Evolutionary conservation across 2,329 filamentous ascomycete species (phyloP).

Genomic region (Onygenales sp.): DNA sequence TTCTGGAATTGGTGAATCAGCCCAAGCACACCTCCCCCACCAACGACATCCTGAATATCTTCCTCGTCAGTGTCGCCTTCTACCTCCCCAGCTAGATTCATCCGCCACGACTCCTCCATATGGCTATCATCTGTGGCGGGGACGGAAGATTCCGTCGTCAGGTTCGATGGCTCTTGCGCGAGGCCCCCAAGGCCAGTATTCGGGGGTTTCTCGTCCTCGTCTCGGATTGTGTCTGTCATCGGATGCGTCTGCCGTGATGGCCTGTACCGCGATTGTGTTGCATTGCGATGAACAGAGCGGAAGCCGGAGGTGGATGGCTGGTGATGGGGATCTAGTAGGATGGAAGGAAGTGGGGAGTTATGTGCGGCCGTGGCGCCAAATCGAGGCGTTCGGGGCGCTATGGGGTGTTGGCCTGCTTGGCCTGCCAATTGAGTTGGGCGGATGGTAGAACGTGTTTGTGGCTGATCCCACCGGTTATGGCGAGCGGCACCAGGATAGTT

Average conservation of each 20-base stretch:
- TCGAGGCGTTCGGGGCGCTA: slow-evolving; percentile 18
- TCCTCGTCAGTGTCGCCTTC: slow-evolving; percentile 37
- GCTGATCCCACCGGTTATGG: slow-evolving; percentile 19
- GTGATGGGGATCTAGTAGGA: slow-evolving; percentile 39
- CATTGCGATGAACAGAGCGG: slow-evolving; percentile 18
- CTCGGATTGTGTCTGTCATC: slow-evolving; percentile 20
- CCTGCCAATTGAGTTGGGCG: slow-evolving; percentile 11
- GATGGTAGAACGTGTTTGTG: slow-evolving; percentile 10
- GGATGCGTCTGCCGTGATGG: slow-evolving; percentile 18
- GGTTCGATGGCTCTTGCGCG: slow-evolving; percentile 12
- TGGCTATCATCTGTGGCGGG: slow-evolving; percentile 44
- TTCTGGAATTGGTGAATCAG: slow-evolving; percentile 59
- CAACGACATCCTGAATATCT: slow-evolving; percentile 36
- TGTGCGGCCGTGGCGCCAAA: slow-evolving; percentile 12
- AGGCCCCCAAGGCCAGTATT: slow-evolving; percentile 10
- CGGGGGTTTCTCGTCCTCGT: slow-evolving; percentile 20
- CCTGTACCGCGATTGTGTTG: slow-evolving; percentile 22
- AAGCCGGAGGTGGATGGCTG: slow-evolving; percentile 34
- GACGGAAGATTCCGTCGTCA: slow-evolving; percentile 26
- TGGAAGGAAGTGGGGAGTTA: slow-evolving; percentile 31
- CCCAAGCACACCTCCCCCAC: slow-evolving; percentile 51
- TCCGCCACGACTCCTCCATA: slow-evolving; percentile 45
- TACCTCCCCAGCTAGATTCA: slow-evolving; percentile 29
- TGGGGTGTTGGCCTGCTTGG: slow-evolving; percentile 19
- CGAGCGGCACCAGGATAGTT: background rate